Percentiles rank a stretch among this genome's conserved stretches.
These are phyloP conservation scores for Fusarium caatingaense DNA, from an alignment of 2,329 filamentous ascomycete species.

Conservation along the genomic window DNA sequence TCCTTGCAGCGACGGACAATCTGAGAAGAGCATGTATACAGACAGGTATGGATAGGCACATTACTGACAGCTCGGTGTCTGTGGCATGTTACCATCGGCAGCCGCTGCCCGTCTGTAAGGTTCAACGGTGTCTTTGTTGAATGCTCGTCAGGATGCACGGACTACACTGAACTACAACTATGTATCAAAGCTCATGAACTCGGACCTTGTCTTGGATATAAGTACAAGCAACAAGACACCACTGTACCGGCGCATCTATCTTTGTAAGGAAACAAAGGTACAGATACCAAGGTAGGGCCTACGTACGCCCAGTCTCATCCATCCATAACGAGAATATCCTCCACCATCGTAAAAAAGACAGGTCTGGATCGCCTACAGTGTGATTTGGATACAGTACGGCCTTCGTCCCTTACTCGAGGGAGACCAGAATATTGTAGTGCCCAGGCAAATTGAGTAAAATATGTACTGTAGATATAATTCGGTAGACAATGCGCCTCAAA, in stretches of 20 bases:
- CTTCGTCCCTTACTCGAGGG: conserved; percentile 11
- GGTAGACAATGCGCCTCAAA: background rate
- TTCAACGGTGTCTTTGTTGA: background rate
- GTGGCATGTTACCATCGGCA: background rate
- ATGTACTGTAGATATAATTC: background rate
- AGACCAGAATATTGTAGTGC: background rate
- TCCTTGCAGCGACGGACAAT: background rate
- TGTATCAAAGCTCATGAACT: background rate
- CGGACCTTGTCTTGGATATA: background rate
- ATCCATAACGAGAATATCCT: background rate
- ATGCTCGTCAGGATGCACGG: background rate
- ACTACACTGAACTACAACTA: background rate
- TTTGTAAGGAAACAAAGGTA: background rate
- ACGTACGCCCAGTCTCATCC: background rate
- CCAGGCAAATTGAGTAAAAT: background rate
- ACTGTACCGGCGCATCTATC: background rate
- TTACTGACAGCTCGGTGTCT: background rate
- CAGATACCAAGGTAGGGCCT: background rate
- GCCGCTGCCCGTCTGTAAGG: background rate
- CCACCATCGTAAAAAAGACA: background rate
- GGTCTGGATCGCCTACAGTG: conserved; percentile 29
- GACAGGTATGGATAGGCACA: background rate
- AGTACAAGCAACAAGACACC: background rate
- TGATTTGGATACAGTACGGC: background rate
- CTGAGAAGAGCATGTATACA: background rate